Evolutionary conservation across 495 filamentous ascomycete genomes (phyloP), one percentile per base, ranked within the genome.

Genomic region (Coniosporium apollinis): DNA sequence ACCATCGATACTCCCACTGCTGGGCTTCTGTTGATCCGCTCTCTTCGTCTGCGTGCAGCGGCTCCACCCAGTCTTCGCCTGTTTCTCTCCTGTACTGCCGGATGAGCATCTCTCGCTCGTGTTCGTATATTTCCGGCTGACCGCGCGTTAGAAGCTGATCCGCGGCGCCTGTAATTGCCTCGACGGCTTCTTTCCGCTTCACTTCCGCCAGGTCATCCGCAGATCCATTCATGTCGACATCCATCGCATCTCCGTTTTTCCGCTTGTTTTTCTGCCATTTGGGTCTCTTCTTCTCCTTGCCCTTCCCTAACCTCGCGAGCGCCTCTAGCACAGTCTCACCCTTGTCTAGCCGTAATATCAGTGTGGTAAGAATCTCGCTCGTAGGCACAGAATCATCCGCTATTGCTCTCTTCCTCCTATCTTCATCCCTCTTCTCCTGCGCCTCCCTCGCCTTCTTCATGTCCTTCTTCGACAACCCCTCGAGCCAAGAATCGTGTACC

Each of bases 1-100:
- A 74, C 89, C 89, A 96, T 19, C 82, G 61, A 50, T 79, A 96
- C 53, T 96, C 80, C 87, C 87, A 97, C 64, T 74, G 72, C 38
- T 60, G 65, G 2, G 1, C 39, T 1, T 44, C 38, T 11, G 34
- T 42, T 6, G 19, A 25, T 1, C 8, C 42, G 13, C 39, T 19
- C 28, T 41, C 4, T 48, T 50, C 19, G 19, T 22, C 20, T 47
- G 42, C 17, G n/a, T 5, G 34, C 3, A 16, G 18, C 13, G 67
- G 66, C 39, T 91, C 81, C n/a, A 79, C 66, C 86, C 89, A 99
- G 5, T 74, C 70, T 44, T 94, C 86, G 4, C 85, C 91, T 0
- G 82, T 82, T 50, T 96, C 87, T n/a, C 70, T 72, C 19, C 67
- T 64, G 47, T 83, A 96, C 49, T 86, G 80, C 17, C 91, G 61